phyloP scores from a whole-genome alignment of 768 basidiomycete genomes.

The Boletus reticulatus region DNA sequence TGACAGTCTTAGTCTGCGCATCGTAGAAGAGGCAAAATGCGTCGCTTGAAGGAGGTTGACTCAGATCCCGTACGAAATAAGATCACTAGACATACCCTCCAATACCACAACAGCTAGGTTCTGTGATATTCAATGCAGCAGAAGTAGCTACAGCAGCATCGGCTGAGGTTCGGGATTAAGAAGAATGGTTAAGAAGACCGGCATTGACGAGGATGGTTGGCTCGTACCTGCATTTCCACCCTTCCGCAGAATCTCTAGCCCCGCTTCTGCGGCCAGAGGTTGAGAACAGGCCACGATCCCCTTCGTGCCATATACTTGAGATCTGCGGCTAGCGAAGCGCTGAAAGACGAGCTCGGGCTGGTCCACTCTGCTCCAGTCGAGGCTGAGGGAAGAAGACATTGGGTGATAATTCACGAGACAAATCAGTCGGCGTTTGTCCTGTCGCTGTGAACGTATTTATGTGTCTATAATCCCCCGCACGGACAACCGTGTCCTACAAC shows the following conservation, averaged over 20 bases:
- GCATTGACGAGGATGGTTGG: background rate
- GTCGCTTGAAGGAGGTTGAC: constrained; percentile 49
- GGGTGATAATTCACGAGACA: background rate
- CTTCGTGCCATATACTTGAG: constrained; percentile 83
- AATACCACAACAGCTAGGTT: constrained; percentile 87
- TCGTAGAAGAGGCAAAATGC: constrained; percentile 94
- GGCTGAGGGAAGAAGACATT: constrained; percentile 31
- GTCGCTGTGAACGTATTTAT: background rate
- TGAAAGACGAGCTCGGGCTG: constrained; percentile 63
- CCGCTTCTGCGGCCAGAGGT: constrained; percentile 88
- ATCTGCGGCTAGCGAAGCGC: constrained; percentile 80
- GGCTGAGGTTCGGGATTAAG: constrained; percentile 40
- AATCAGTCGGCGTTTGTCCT: background rate
- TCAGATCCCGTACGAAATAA: constrained; percentile 9
- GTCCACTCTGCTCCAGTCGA: constrained; percentile 64
- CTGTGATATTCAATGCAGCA: constrained; percentile 89
- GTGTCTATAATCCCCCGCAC: background rate
- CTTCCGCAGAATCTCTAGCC: constrained; percentile 84
- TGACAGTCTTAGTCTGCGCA: constrained; percentile 75
- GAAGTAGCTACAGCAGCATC: constrained; percentile 95
- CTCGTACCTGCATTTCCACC: constrained; percentile 91
- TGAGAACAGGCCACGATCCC: constrained; percentile 89
- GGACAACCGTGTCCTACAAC: constrained; percentile 7
- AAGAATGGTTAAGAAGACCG: background rate
- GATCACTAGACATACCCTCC: constrained; percentile 59